phyloP scores from a whole-genome alignment of 345 rosid genomes.

The Eucalyptus microcorys region DNA sequence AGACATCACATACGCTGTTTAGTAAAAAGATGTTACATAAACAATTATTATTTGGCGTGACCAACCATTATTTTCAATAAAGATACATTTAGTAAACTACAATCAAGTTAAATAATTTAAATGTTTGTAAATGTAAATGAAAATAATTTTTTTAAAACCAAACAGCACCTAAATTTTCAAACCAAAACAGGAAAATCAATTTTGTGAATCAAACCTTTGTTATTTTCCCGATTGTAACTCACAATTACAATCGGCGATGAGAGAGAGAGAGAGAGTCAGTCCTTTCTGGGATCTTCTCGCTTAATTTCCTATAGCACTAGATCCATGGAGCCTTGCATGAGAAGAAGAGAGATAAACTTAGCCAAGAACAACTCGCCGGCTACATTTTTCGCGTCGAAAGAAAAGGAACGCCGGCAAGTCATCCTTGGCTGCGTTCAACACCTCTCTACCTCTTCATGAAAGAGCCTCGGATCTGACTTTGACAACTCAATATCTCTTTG shows the following conservation, averaged over 20 bases:
- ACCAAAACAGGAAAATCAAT: background rate
- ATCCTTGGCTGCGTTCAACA: background rate
- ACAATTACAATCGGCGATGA: too few species aligned
- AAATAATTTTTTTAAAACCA: background rate
- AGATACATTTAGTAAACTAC: background rate
- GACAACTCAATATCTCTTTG: background rate
- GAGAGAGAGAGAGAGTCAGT: background rate
- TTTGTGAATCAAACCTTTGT: background rate
- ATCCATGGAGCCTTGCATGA: background rate
- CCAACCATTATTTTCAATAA: background rate
- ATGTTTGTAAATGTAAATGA: background rate
- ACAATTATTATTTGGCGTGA: accelerated
- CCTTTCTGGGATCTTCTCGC: background rate
- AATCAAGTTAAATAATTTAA: background rate
- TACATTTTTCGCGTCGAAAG: background rate
- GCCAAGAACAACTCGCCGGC: background rate
- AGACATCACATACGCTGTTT: background rate
- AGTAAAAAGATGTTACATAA: background rate
- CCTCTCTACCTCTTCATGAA: background rate
- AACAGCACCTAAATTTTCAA: background rate
- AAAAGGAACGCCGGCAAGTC: background rate
- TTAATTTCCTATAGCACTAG: background rate
- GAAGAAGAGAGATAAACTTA: background rate
- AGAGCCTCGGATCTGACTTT: background rate
- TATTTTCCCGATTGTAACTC: background rate